These are phyloP conservation scores for Fusarium longipes DNA, from an alignment of 2,329 filamentous ascomycete species.

Conservation along the genomic window DNA sequence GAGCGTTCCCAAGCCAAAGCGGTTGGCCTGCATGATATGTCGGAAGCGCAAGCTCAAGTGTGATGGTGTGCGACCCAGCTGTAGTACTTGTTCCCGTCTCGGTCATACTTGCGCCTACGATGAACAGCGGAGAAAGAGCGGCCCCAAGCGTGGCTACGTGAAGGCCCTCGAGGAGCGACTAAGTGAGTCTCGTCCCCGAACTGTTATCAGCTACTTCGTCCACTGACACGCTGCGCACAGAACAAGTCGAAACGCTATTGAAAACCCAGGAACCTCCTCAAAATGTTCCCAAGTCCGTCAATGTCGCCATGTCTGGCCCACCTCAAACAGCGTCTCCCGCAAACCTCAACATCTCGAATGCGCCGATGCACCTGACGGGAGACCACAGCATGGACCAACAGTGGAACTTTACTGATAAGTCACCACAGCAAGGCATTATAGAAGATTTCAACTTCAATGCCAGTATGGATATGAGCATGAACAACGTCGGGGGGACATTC, in stretches of 20 bases:
- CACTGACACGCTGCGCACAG: slow-evolving; percentile 57
- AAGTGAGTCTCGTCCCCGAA: slow-evolving; percentile 67
- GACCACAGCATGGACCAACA: slow-evolving; percentile 61
- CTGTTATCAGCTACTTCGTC: slow-evolving; percentile 24
- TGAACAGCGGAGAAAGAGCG: slow-evolving; percentile 92
- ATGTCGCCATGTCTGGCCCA: slow-evolving; percentile 42
- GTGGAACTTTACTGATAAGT: slow-evolving; percentile 68
- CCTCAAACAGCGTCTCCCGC: slow-evolving; percentile 49
- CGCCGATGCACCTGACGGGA: slow-evolving; percentile 59
- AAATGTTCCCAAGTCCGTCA: slow-evolving; percentile 48
- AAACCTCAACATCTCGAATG: slow-evolving; percentile 54
- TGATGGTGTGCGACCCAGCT: slow-evolving; percentile 85
- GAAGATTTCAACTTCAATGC: slow-evolving; percentile 70
- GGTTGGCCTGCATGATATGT: slow-evolving; percentile 94
- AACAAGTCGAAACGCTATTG: slow-evolving; percentile 91
- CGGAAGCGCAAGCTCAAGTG: slow-evolving; percentile 92
- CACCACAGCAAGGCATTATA: slow-evolving; percentile 60
- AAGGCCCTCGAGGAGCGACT: slow-evolving; percentile 93
- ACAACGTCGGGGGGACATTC: slow-evolving; percentile 66
- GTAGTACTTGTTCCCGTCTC: slow-evolving; percentile 87
- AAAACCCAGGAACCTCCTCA: slow-evolving; percentile 76
- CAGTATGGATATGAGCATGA: slow-evolving; percentile 62
- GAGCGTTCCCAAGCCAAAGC: slow-evolving; percentile 81
- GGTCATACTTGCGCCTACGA: slow-evolving; percentile 91
- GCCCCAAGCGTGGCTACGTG: slow-evolving; percentile 93